Percentiles rank a stretch among this genome's conserved stretches.
Evolutionary conservation across 2,329 filamentous ascomycete species (phyloP).

Genomic region (Trichocomaceae sp.): DNA sequence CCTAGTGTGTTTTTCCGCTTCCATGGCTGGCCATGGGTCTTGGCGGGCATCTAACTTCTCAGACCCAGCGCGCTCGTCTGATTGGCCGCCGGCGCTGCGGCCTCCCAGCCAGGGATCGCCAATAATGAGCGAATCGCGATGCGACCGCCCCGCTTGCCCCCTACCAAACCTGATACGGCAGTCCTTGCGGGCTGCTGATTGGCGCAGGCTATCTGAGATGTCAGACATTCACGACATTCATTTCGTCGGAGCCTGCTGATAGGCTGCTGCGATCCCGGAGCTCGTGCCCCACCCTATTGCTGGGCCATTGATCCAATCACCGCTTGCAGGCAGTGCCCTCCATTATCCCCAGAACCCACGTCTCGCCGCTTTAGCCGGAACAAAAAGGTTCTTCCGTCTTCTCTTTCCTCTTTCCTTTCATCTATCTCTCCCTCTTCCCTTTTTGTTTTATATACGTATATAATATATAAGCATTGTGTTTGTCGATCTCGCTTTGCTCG

Average conservation of each 20-base stretch:
- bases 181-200: neutral
- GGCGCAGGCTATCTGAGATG: neutral
- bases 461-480: no score
- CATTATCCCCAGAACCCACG: slow-evolving; percentile 21
- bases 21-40: slow-evolving; percentile 18
- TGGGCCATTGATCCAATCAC: slow-evolving; percentile 24
- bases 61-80: neutral
- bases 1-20: slow-evolving; percentile 5
- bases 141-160: neutral
- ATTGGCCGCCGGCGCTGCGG: neutral
- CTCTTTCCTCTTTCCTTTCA: slow-evolving; percentile 16
- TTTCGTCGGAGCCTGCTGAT: neutral
- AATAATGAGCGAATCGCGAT: slow-evolving; percentile 19
- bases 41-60: slow-evolving; percentile 1
- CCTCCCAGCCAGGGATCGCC: slow-evolving; percentile 15
- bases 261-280: slow-evolving; percentile 13
- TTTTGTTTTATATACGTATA: no score
- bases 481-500: no score
- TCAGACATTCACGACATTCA: slow-evolving; percentile 24
- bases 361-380: slow-evolving; percentile 31
- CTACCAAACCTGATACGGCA: slow-evolving; percentile 3
- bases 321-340: slow-evolving; percentile 22
- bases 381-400: slow-evolving; percentile 24
- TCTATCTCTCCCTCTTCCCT: neutral
- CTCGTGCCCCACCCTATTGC: slow-evolving; percentile 17